Percentiles rank a stretch among this genome's conserved stretches.
phyloP scores from a whole-genome alignment of 805 yeast species.

The Ogataea haglerorum region DNA sequence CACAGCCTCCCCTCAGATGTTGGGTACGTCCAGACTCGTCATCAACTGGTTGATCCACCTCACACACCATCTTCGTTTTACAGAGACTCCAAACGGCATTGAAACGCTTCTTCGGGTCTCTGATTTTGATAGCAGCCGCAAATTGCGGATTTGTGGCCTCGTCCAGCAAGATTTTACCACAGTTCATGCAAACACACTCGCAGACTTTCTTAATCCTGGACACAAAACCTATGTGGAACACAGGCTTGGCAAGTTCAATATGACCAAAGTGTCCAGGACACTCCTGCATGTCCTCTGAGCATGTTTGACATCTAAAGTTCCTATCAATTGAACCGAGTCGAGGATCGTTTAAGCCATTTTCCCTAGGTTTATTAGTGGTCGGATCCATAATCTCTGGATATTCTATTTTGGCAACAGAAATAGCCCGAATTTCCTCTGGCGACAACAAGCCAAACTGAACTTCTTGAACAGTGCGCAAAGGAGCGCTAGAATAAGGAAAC shows the following conservation, averaged over 20 bases:
- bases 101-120: slow-evolving; percentile 93
- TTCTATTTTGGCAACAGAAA: slow-evolving; percentile 95
- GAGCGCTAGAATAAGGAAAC: slow-evolving; percentile 97
- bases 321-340: slow-evolving; percentile 96
- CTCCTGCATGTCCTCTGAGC: slow-evolving; percentile 99
- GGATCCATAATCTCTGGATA: slow-evolving; percentile 99
- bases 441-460: slow-evolving; percentile 97
- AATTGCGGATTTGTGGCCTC: slow-evolving; percentile 70
- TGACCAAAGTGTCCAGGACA: slow-evolving; percentile 99
- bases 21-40: slow-evolving; percentile 38
- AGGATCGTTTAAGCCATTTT: slow-evolving; percentile 96
- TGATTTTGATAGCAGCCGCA: slow-evolving; percentile 83
- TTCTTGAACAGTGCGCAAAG: slow-evolving; percentile 94
- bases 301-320: slow-evolving; percentile 96
- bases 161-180: slow-evolving; percentile 90
- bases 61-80: slow-evolving; percentile 92
- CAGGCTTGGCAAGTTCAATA: slow-evolving; percentile 97
- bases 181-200: slow-evolving; percentile 97
- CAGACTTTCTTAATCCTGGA: slow-evolving; percentile 91
- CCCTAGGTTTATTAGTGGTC: slow-evolving; percentile 88
- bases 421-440: slow-evolving; percentile 96
- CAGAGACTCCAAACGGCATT: slow-evolving; percentile 95
- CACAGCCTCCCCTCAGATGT: slow-evolving; percentile 88
- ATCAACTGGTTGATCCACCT: slow-evolving; percentile 78
- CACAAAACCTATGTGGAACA: slow-evolving; percentile 94